These are phyloP conservation scores for Kurtzmaniella natalensis DNA, from an alignment of 1,139 yeast species.

Conservation along the genomic window DNA sequence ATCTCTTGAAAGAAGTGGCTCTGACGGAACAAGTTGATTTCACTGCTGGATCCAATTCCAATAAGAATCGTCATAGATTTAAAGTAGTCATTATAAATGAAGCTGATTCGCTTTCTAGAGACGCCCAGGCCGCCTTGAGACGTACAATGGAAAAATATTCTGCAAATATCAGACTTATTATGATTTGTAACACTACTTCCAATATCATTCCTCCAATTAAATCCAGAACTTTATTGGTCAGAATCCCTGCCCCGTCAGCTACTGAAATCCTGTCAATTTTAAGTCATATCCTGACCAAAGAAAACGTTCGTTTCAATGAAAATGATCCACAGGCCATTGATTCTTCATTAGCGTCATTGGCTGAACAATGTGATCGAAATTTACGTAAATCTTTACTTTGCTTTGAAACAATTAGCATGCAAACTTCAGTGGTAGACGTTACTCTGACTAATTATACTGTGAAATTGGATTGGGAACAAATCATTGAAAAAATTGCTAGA, in stretches of 20 bases:
- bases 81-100: constrained; percentile 92
- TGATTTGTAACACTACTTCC: constrained; percentile 86
- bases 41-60: constrained; percentile 23
- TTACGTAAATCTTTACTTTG: constrained; percentile 73
- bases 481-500: constrained; percentile 60
- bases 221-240: constrained; percentile 81
- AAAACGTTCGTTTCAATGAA: constrained; percentile 44
- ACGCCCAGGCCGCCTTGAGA: constrained; percentile 96
- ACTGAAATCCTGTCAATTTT: constrained; percentile 57
- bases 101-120: constrained; percentile 87
- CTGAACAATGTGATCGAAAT: constrained; percentile 59
- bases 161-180: constrained; percentile 73
- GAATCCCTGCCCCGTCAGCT: constrained; percentile 77
- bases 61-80: constrained; percentile 55
- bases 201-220: constrained; percentile 91
- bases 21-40: constrained; percentile 92
- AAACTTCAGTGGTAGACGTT: constrained; percentile 47
- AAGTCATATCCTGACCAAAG: constrained; percentile 51
- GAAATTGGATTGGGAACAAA: constrained; percentile 83
- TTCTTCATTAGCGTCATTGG: constrained; percentile 47
- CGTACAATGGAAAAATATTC: constrained; percentile 98
- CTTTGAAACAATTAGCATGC: constrained; percentile 82
- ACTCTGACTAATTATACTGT: constrained; percentile 31
- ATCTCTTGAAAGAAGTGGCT: constrained; percentile 87
- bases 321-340: constrained; percentile 30